Base-by-base conservation (phyloP, 2,329 filamentous ascomycete genomes). In the Didymella lethalis region DNA sequence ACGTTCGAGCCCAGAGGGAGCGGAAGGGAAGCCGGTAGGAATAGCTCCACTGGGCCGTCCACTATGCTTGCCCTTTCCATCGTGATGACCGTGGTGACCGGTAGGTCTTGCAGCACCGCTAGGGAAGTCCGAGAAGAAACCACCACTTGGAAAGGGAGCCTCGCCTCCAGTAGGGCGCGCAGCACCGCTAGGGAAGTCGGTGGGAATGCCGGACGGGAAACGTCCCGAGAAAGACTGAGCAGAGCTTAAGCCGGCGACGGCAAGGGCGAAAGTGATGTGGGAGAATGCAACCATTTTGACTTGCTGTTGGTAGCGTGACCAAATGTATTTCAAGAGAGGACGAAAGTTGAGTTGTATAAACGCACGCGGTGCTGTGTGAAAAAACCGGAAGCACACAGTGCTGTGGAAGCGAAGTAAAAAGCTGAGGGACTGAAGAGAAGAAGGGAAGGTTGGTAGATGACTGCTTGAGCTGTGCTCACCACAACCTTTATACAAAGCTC, bases 241-340 rank as follows among this genome's bases (percentile, higher is more conserved):
- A 34, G 36, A 47, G 34, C 57, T 55, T 34, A 60, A 48, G 46
- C 57, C 57, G 25, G 52, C 48, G 23, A 55, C 52, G 31, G 57
- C 57, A 16, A 60, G 20, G 11, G 44, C 45, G 44, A 55, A 52
- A n/a, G 48, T 51, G 38, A 60, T 29, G 25, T 32, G 57, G 23
- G 57, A 56, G 8, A 60, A 60, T 8, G 57, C 57, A 46, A 60
- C 57, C 57, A 60, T 60, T n/a, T 43, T 56, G 52, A 45, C 23
- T 34, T 48, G 18, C n/a, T 47, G 28, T 34, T 40, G 32, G 11
- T 41, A 44, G 31, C 41, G 23, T 43, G 28, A 41, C 28, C n/a
- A 36, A 18, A 32, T 4, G 11, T 25, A 4, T 23, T 40, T 8
- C 7, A n/a, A 38, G 18, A 34, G 44, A 36, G 20, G 25, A 31